A percentile compares a stretch with the other conserved stretches of the same genome.
phyloP scores from a whole-genome alignment of 345 rosid genomes.

The Cochlearia excelsa region DNA sequence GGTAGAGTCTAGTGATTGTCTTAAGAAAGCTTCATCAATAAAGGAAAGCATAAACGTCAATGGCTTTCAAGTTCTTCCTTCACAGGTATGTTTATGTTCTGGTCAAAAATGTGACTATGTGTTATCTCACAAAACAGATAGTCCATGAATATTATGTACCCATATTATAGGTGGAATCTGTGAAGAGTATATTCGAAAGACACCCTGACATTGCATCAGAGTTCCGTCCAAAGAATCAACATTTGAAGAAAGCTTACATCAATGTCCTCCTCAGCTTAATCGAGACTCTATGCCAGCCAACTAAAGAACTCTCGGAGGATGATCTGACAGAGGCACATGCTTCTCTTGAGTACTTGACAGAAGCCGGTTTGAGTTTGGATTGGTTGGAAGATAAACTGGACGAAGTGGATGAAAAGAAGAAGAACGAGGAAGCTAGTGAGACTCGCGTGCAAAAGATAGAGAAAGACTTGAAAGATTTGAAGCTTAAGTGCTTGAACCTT shows the following conservation, averaged over 20 bases:
- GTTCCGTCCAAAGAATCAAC: slow-evolving; percentile 10
- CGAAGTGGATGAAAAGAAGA: slow-evolving; percentile 4
- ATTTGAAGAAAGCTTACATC: slow-evolving; percentile 29
- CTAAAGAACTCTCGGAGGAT: neutral
- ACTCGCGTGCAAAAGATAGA: neutral
- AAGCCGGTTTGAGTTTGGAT: slow-evolving; percentile 26
- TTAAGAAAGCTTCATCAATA: neutral
- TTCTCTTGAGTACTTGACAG: slow-evolving; percentile 5
- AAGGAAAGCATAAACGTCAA: neutral
- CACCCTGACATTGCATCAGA: slow-evolving; percentile 26
- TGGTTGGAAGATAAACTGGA: slow-evolving; percentile 29
- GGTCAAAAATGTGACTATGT: neutral
- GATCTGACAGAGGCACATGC: slow-evolving; percentile 13
- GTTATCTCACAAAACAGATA: neutral
- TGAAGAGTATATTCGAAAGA: slow-evolving; percentile 22
- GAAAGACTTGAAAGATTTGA: slow-evolving; percentile 14
- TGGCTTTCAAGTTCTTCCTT: slow-evolving; percentile 16
- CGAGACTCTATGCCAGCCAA: slow-evolving; percentile 22
- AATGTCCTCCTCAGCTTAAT: slow-evolving; percentile 19
- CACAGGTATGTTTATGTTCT: slow-evolving; percentile 1
- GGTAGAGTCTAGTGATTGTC: no score
- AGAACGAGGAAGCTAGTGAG: slow-evolving; percentile 2
- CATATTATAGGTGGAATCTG: slow-evolving; percentile 5
- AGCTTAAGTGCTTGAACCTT: slow-evolving; percentile 7
- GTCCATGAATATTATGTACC: neutral